phyloP scores from a whole-genome alignment of 106 monocot species.

The Hemerocallis citrina region DNA sequence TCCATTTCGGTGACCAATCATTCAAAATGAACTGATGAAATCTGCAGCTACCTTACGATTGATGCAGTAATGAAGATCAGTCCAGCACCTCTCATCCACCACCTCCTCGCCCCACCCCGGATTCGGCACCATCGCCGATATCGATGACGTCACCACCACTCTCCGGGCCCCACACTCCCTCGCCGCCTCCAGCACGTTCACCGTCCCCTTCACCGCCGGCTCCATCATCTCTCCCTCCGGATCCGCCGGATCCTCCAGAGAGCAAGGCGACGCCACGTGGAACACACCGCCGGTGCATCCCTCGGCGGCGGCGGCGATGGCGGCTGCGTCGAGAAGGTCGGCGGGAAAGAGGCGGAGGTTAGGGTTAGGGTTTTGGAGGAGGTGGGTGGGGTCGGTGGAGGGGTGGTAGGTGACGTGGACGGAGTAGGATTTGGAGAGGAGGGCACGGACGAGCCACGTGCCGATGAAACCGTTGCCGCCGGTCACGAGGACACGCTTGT shows the following conservation, averaged over 20 bases:
- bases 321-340: slow-evolving; percentile 30
- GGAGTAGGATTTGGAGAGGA: slow-evolving; percentile 22
- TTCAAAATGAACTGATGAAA: no score
- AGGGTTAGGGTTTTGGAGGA: slow-evolving; percentile 23
- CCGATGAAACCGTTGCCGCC: slow-evolving; percentile 57
- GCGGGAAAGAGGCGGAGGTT: slow-evolving; percentile 20
- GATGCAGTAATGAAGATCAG: slow-evolving; percentile 61
- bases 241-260: slow-evolving; percentile 31
- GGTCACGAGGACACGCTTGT: slow-evolving; percentile 36
- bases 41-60: no score
- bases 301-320: slow-evolving; percentile 17
- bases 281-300: slow-evolving; percentile 41
- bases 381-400: slow-evolving; percentile 20
- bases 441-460: slow-evolving; percentile 22
- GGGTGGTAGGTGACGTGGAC: slow-evolving; percentile 40
- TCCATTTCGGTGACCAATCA: no score
- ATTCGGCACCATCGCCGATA: slow-evolving; percentile 60
- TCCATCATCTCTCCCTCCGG: slow-evolving; percentile 36
- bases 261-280: slow-evolving; percentile 53
- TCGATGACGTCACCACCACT: slow-evolving; percentile 62
- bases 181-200: slow-evolving; percentile 64
- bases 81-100: slow-evolving; percentile 63
- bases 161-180: slow-evolving; percentile 26
- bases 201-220: slow-evolving; percentile 59
- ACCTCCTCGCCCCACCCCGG: slow-evolving; percentile 41